These are phyloP conservation scores for Arthroderma sp. DNA, from an alignment of 2,329 filamentous ascomycete genomes.

Conservation along the genomic window DNA sequence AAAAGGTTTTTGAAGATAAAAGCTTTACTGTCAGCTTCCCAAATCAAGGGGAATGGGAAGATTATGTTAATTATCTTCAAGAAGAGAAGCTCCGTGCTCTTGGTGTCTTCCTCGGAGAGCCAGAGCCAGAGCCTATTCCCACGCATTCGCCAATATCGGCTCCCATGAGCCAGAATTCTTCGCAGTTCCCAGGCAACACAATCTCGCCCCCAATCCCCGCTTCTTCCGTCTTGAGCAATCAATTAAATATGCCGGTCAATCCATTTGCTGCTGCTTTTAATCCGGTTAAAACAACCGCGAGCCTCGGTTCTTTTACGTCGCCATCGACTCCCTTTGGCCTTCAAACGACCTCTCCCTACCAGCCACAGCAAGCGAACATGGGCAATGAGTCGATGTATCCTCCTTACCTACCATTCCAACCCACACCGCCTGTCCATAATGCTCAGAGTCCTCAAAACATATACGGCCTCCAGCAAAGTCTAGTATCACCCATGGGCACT, in stretches of 20 bases:
- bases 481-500: conserved; percentile 47
- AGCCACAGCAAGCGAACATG: conserved; percentile 31
- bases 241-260: conserved; percentile 46
- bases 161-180: conserved; percentile 54
- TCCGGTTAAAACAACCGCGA: conserved; percentile 50
- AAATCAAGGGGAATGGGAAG: conserved; percentile 49
- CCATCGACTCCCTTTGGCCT: conserved; percentile 54
- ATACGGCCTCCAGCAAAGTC: conserved; percentile 25
- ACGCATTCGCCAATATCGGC: conserved; percentile 47
- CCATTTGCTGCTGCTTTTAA: conserved; percentile 49
- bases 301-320: conserved; percentile 53
- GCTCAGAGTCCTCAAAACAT: conserved; percentile 32
- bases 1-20: conserved; percentile 21
- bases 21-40: conserved; percentile 30
- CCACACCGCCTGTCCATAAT: conserved; percentile 41
- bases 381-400: conserved; percentile 54
- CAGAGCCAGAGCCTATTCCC: conserved; percentile 52
- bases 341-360: conserved; percentile 32
- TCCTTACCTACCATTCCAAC: conserved; percentile 47
- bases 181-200: conserved; percentile 57
- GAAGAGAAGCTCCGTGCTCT: conserved; percentile 88
- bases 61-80: conserved; percentile 67
- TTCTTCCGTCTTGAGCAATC: conserved; percentile 62
- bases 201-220: conserved; percentile 76
- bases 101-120: conserved; percentile 68